A percentile compares a stretch with the other conserved stretches of the same genome.
These are phyloP conservation scores for Claviceps sp. DNA, from an alignment of 2,329 filamentous ascomycete genomes.

Conservation along the genomic window DNA sequence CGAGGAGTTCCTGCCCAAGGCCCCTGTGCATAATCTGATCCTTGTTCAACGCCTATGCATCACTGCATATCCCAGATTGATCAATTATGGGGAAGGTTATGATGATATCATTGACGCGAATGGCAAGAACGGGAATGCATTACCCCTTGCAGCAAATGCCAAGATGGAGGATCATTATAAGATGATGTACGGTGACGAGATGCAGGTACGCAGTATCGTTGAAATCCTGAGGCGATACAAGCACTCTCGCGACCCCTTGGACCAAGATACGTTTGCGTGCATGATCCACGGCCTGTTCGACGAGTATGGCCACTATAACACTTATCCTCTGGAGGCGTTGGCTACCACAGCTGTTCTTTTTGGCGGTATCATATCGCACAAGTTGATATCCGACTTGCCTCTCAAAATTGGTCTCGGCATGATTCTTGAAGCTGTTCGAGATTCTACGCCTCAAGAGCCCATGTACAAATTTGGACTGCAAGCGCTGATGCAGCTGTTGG, in stretches of 20 bases:
- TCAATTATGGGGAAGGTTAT: slow-evolving; percentile 90
- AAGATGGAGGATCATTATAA: slow-evolving; percentile 98
- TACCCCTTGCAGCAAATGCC: slow-evolving; percentile 66
- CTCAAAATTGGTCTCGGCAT: slow-evolving; percentile 91
- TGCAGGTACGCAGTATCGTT: slow-evolving; percentile 76
- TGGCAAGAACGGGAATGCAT: slow-evolving; percentile 64
- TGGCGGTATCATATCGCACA: slow-evolving; percentile 89
- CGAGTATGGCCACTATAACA: slow-evolving; percentile 88
- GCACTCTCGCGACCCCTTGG: slow-evolving; percentile 64
- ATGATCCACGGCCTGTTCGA: slow-evolving; percentile 98
- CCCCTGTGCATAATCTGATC: slow-evolving; percentile 55
- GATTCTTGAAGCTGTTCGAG: slow-evolving; percentile 91
- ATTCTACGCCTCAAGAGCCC: slow-evolving; percentile 66
- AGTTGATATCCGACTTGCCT: slow-evolving; percentile 77
- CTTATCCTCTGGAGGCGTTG: slow-evolving; percentile 90
- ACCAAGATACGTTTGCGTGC: slow-evolving; percentile 92
- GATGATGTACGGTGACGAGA: slow-evolving; percentile 89
- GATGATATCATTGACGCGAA: slow-evolving; percentile 86
- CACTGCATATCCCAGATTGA: slow-evolving; percentile 80
- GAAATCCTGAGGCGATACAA: slow-evolving; percentile 79
- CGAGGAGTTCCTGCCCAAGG: slow-evolving; percentile 51
- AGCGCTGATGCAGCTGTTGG: slow-evolving; percentile 77
- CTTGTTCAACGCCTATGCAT: slow-evolving; percentile 77
- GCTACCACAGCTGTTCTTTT: slow-evolving; percentile 94
- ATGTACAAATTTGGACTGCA: slow-evolving; percentile 99